A percentile compares a stretch with the other conserved stretches of the same genome.
phyloP scores from a whole-genome alignment of 768 basidiomycete species.

The Pleurotus djamor region DNA sequence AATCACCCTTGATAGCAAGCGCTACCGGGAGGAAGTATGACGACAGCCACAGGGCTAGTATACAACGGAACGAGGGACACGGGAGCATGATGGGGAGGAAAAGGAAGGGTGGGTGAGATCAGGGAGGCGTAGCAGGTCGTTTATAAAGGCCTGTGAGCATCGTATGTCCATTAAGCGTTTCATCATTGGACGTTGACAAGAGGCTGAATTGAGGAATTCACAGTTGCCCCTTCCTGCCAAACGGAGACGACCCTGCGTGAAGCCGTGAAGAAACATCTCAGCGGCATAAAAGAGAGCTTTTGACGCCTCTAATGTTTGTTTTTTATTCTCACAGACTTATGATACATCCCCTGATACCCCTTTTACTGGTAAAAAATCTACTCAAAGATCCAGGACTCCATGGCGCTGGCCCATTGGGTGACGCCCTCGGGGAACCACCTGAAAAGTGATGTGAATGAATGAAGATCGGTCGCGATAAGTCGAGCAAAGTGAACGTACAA shows the following conservation, averaged over 20 bases:
- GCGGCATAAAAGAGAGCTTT: not conserved
- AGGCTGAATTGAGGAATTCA: not conserved
- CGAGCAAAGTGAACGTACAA: conserved; percentile 53
- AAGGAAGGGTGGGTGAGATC: conserved; percentile 1
- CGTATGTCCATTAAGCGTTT: conserved; percentile 2
- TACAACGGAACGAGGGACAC: not conserved
- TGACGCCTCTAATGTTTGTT: not conserved
- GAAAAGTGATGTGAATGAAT: too few species aligned
- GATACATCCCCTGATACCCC: too few species aligned
- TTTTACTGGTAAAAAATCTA: conserved; percentile 27
- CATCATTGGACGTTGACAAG: conserved; percentile 1
- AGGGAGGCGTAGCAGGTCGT: not conserved
- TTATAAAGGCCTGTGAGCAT: not conserved
- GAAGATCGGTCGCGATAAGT: too few species aligned
- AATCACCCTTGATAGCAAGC: conserved; percentile 37
- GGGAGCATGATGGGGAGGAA: conserved; percentile 1
- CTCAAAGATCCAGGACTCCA: conserved; percentile 81
- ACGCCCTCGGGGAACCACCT: conserved; percentile 94
- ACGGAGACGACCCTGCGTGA: not conserved
- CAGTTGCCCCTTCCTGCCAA: not conserved
- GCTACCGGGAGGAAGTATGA: conserved; percentile 15
- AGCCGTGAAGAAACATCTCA: not conserved
- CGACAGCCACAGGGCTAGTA: not conserved
- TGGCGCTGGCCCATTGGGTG: conserved; percentile 64
- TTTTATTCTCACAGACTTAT: not conserved